phyloP scores from a whole-genome alignment of 2,329 filamentous ascomycete species.

The Knoxdaviesia proteae region DNA sequence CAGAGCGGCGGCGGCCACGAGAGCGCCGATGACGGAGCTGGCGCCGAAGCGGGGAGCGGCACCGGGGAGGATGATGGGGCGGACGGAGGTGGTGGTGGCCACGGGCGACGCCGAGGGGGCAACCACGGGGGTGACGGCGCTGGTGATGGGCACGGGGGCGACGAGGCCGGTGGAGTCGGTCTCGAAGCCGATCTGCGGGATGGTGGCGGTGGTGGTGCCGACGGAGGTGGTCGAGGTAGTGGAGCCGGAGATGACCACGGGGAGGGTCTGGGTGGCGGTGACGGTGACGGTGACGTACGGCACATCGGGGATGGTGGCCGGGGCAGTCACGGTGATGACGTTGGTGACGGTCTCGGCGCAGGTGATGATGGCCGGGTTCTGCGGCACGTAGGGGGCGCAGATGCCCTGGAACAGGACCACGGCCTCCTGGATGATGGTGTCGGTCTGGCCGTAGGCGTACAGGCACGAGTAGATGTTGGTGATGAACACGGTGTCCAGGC shows the following conservation, averaged over 20 bases:
- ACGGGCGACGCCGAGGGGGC: constrained; percentile 1
- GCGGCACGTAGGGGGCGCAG: constrained; percentile 51
- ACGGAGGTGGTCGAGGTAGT: constrained; percentile 23
- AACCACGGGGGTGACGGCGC: constrained; percentile 4
- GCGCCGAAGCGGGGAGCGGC: constrained; percentile 2
- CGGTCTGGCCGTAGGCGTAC: constrained; percentile 48
- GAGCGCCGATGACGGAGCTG: neutral
- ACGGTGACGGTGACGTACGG: constrained; percentile 30
- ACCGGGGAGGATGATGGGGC: constrained; percentile 2
- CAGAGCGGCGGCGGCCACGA: constrained; percentile 2
- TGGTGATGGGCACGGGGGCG: constrained; percentile 1
- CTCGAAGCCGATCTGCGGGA: constrained; percentile 29
- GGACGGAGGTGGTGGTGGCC: constrained; percentile 2
- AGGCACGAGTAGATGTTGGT: constrained; percentile 65
- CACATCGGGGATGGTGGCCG: constrained; percentile 26
- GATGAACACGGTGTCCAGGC: constrained; percentile 57
- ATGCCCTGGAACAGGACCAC: constrained; percentile 79
- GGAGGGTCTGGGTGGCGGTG: constrained; percentile 24
- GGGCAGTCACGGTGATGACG: constrained; percentile 32
- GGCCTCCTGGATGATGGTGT: constrained; percentile 46
- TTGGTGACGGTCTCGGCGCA: constrained; percentile 44
- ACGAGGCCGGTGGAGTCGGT: constrained; percentile 9
- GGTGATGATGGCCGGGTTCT: constrained; percentile 75
- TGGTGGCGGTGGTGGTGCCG: constrained; percentile 28
- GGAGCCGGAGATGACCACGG: constrained; percentile 23